A percentile compares a stretch with the other conserved stretches of the same genome.
These are phyloP conservation scores for Saccharomycopsis fodiens DNA, from an alignment of 805 yeast species.

Conservation along the genomic window DNA sequence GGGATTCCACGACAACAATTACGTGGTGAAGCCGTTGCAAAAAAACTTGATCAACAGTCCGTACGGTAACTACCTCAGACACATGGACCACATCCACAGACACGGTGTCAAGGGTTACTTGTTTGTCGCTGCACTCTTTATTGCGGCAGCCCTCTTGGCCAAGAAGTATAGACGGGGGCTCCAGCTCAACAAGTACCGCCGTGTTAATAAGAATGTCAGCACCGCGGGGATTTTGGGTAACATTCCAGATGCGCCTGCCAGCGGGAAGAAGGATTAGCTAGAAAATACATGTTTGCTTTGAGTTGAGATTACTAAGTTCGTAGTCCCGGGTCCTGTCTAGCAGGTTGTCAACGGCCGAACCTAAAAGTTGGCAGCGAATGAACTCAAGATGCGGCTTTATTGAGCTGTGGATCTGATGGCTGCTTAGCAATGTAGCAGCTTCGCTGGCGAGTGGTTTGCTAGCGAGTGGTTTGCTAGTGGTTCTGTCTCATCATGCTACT, in stretches of 20 bases:
- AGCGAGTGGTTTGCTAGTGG: too few species aligned
- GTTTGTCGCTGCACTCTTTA: conserved; percentile 9
- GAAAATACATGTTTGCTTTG: too few species aligned
- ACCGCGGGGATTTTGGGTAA: conserved; percentile 19
- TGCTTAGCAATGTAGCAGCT: too few species aligned
- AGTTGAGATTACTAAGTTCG: too few species aligned
- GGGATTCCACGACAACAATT: conserved; percentile 26
- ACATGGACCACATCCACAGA: conserved; percentile 38
- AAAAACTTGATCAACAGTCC: conserved; percentile 38
- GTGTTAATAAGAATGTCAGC: not conserved
- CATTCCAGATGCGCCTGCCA: conserved; percentile 8
- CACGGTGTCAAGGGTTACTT: conserved; percentile 39
- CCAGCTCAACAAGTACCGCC: not conserved
- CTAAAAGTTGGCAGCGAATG: too few species aligned
- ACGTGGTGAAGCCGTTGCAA: conserved; percentile 19
- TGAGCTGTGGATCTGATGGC: too few species aligned
- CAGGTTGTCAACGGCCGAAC: too few species aligned
- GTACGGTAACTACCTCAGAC: conserved; percentile 30
- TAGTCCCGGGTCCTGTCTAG: too few species aligned
- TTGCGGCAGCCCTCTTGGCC: conserved; percentile 1
- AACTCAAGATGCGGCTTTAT: too few species aligned
- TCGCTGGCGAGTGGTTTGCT: too few species aligned
- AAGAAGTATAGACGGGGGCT: conserved; percentile 6
- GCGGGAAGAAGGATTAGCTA: conserved; percentile 3
- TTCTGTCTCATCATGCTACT: too few species aligned